These are phyloP conservation scores for Colletotrichum musicola DNA, from an alignment of 2,329 filamentous ascomycete genomes.

Conservation along the genomic window DNA sequence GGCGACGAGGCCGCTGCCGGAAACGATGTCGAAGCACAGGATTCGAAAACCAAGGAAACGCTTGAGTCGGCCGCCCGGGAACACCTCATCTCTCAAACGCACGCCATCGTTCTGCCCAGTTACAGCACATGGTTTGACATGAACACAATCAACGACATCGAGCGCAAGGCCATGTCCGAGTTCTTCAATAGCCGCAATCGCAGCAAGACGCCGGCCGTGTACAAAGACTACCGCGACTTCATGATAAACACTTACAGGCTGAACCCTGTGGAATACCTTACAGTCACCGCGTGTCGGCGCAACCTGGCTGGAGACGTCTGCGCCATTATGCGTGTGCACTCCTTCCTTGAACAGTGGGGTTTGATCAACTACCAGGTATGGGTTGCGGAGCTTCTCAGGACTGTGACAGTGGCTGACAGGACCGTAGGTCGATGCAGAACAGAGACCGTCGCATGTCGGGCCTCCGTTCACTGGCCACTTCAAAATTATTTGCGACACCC, in stretches of 20 bases:
- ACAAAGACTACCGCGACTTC: constrained; percentile 99
- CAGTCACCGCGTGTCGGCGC: constrained; percentile 93
- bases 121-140: constrained; percentile 99
- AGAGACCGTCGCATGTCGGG: constrained; percentile 93
- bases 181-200: constrained; percentile 99
- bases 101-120: constrained; percentile 95
- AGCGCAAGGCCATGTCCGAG: constrained; percentile 94
- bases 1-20: constrained; percentile 60
- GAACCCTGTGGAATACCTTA: constrained; percentile 95
- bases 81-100: constrained; percentile 92
- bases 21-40: constrained; percentile 63
- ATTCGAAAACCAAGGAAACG: constrained; percentile 80
- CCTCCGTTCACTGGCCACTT: constrained; percentile 98
- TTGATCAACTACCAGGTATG: constrained; percentile 97
- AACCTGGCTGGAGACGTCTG: constrained; percentile 98
- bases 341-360: constrained; percentile 98
- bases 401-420: constrained; percentile 44
- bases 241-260: constrained; percentile 99
- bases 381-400: neutral
- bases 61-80: constrained; percentile 89
- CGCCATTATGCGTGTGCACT: constrained; percentile 98
- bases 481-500: constrained; percentile 94
- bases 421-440: constrained; percentile 92
- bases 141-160: constrained; percentile 89
- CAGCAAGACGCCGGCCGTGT: constrained; percentile 96